Evolutionary conservation across 495 filamentous ascomycete species (phyloP).

Genomic region (Neurospora sp.): DNA sequence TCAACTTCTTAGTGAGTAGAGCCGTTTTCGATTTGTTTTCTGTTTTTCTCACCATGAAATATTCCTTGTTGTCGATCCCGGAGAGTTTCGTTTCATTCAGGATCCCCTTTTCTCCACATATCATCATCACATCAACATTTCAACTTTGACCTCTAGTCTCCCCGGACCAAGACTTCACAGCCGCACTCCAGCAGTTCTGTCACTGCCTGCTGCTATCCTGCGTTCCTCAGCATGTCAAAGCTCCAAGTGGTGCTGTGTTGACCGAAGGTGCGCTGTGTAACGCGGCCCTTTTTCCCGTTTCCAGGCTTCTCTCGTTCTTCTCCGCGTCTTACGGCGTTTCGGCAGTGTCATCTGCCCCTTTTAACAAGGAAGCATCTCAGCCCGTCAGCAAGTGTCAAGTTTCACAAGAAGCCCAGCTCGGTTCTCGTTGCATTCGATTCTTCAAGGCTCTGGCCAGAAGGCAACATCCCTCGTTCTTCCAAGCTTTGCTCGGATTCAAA

Average conservation of each 20-base stretch:
- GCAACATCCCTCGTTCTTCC: not conserved
- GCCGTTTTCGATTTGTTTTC: not conserved
- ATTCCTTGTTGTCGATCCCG: not conserved
- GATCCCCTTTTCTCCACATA: not conserved
- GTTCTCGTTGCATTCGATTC: not conserved
- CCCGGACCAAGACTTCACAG: not conserved
- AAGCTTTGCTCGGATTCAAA: not conserved
- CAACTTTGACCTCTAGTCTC: not conserved
- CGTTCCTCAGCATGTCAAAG: not conserved
- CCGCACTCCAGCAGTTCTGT: not conserved
- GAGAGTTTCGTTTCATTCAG: not conserved
- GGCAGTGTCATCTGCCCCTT: not conserved
- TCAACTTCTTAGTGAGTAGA: conserved; percentile 10
- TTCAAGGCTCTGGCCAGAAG: not conserved
- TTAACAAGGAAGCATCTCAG: not conserved
- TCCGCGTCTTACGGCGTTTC: not conserved
- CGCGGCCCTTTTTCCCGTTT: not conserved
- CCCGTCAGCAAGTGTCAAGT: not conserved
- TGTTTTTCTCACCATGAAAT: not conserved
- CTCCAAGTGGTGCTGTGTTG: not conserved
- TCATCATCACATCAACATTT: not conserved
- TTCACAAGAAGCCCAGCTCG: not conserved
- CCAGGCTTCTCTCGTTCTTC: not conserved
- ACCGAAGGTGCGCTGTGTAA: not conserved
- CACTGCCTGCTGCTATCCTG: not conserved